phyloP scores from a whole-genome alignment of 2,329 filamentous ascomycete genomes.

The Cucurbitaria berberidis region DNA sequence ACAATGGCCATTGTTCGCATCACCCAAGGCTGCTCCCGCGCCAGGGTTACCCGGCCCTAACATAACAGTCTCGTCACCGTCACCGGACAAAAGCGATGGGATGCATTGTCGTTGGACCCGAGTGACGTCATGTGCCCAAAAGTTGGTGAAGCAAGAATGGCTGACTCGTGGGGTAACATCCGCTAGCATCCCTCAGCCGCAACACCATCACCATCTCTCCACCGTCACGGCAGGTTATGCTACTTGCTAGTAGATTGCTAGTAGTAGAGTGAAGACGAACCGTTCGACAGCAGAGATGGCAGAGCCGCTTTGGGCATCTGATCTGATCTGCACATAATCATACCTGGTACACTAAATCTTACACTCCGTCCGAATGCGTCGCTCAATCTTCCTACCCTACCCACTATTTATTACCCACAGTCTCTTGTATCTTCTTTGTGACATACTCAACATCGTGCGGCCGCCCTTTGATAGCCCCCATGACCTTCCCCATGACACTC shows the following conservation, averaged over 20 bases:
- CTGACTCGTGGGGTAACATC: constrained; percentile 2
- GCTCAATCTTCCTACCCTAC: background rate
- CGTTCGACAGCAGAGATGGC: background rate
- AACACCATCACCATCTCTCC: background rate
- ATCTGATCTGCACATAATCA: background rate
- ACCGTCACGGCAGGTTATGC: background rate
- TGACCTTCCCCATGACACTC: constrained; percentile 66
- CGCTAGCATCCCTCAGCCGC: constrained; percentile 3
- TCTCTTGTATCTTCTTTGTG: constrained; percentile 64
- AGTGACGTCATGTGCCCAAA: constrained; percentile 31
- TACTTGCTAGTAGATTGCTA: background rate
- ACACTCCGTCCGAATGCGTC: background rate
- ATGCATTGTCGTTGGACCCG: constrained; percentile 11
- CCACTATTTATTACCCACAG: constrained; percentile 28
- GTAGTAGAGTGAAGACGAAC: too few species aligned
- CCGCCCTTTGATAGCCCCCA: constrained; percentile 65
- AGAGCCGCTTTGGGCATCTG: background rate
- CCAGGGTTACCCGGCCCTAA: constrained; percentile 30
- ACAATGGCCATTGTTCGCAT: constrained; percentile 1
- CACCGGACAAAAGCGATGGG: constrained; percentile 19
- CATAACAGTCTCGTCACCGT: constrained; percentile 22
- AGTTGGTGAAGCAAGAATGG: constrained; percentile 4
- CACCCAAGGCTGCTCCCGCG: constrained; percentile 2
- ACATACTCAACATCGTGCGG: constrained; percentile 68
- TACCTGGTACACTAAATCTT: background rate